A percentile compares a stretch with the other conserved stretches of the same genome.
Conservation (phyloP, 805 yeast species). For the Yarrowia keelungensis region DNA sequence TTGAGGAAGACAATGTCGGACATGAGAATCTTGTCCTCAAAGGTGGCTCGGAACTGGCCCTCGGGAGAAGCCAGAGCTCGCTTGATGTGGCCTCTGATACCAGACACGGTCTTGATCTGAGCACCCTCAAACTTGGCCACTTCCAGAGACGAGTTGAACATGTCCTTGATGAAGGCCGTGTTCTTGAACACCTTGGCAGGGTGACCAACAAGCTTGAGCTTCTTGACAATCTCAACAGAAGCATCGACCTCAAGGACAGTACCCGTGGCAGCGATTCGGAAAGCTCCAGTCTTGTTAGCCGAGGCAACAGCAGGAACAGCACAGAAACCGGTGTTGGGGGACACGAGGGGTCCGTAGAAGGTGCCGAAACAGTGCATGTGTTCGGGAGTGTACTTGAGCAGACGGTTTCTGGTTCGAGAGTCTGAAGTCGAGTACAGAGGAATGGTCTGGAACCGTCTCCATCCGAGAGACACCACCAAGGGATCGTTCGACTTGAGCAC, state of each 20-base stretch:
- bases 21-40: slow-evolving; percentile 92
- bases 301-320: slow-evolving; percentile 90
- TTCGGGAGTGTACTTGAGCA: slow-evolving; percentile 98
- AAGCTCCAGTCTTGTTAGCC: slow-evolving; percentile 83
- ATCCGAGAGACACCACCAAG: slow-evolving; percentile 87
- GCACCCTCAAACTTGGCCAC: slow-evolving; percentile 99
- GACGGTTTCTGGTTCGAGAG: slow-evolving; percentile 95
- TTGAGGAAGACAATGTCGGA: slow-evolving; percentile 82
- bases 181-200: slow-evolving; percentile 93
- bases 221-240: slow-evolving; percentile 90
- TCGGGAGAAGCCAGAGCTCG: slow-evolving; percentile 93
- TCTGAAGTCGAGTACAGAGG: slow-evolving; percentile 97
- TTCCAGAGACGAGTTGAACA: slow-evolving; percentile 91
- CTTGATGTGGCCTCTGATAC: slow-evolving; percentile 96
- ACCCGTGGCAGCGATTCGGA: slow-evolving; percentile 97
- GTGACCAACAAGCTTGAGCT: slow-evolving; percentile 91
- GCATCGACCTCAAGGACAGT: slow-evolving; percentile 90
- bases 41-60: slow-evolving; percentile 94
- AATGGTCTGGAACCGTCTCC: slow-evolving; percentile 97
- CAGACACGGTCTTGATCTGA: slow-evolving; percentile 92
- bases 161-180: slow-evolving; percentile 96
- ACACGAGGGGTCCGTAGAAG: slow-evolving; percentile 94
- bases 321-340: slow-evolving; percentile 97
- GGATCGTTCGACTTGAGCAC: slow-evolving; percentile 96
- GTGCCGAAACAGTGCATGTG: slow-evolving; percentile 96